Evolutionary conservation across 345 rosid genomes (phyloP), one percentile per base, ranked within the genome.

Genomic region (Eutrema heterophyllum): DNA sequence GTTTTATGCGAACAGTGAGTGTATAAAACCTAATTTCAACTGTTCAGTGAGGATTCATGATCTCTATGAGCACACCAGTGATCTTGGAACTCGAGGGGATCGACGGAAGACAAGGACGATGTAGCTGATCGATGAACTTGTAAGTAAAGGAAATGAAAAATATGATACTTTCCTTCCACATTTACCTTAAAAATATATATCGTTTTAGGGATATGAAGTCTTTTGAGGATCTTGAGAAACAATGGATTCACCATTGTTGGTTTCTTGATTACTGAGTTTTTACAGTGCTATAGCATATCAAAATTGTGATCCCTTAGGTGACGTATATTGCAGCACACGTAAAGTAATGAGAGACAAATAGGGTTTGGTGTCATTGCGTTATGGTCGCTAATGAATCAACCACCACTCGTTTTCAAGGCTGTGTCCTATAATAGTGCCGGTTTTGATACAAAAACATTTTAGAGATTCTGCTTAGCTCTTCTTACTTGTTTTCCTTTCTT

Each of bases 1-100:
- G 38, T 55, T 64, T 33, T 33, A 36, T 40, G 29, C 9, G 6
- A 16, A 13, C 30, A 32, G 53, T 72, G 49, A 14, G 33, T 59
- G 58, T 21, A 9, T 16, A 51, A 89, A 86, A 68, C 84, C 86
- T 91, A 83, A 84, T 64, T 89, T 79, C 5, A 27, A 62, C 60
- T 79, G 89, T 74, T 83, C 85, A 33, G 81, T 85, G 53, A 91
- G 91, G 15, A 75, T 92, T 16, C 94, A 86, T 70, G 92, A 88
- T 74, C 90, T 90, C 4, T 88, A 82, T 35, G 92, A 88, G 72
- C 97, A n/a, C n/a, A n/a, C n/a, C n/a, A n/a, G n/a, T n/a, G 93
- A 88, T 85, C 87, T 86, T 59, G 90, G 90, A 29, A 7, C 5
- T 43, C 79, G 85, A 46, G 11, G 51, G 49, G 76, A 11, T 40